Percentiles rank a stretch among this genome's conserved stretches.
Evolutionary conservation across 192 early-diverging fungal species (phyloP).

Genomic region (Funneliformis mosseae): DNA sequence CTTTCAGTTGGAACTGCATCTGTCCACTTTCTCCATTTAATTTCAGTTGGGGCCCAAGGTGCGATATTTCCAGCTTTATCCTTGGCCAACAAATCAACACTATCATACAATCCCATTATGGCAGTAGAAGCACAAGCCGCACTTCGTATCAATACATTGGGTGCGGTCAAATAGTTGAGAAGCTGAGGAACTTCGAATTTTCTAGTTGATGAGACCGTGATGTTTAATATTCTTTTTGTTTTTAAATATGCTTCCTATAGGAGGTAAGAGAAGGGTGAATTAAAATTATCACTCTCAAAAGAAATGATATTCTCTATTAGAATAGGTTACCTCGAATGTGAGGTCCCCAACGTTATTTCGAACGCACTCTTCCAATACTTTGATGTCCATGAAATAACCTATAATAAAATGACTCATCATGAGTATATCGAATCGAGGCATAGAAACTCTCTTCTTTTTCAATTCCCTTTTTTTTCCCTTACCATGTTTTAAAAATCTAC

Average conservation of each 20-base stretch:
- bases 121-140: constrained; percentile 78
- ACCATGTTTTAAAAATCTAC: constrained; percentile 68
- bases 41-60: constrained; percentile 58
- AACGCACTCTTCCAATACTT: constrained; percentile 76
- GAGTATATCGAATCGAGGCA: not conserved
- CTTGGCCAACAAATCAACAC: constrained; percentile 70
- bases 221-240: constrained; percentile 76
- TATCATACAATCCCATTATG: constrained; percentile 66
- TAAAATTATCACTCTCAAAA: too few species aligned
- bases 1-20: constrained; percentile 47
- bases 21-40: constrained; percentile 49
- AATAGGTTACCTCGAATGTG: constrained; percentile 57
- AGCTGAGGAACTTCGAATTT: constrained; percentile 76
- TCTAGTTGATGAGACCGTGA: constrained; percentile 70
- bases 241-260: constrained; percentile 66
- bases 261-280: not conserved
- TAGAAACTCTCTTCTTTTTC: too few species aligned
- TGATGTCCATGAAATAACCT: constrained; percentile 75
- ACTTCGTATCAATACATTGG: constrained; percentile 80
- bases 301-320: not conserved
- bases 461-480: constrained; percentile 21
- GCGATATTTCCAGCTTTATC: constrained; percentile 67
- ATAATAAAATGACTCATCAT: not conserved
- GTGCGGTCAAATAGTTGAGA: constrained; percentile 77
- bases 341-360: constrained; percentile 70